Evolutionary conservation across 129 eudicot species (phyloP).

Genomic region (Flaveria ramosissima): DNA sequence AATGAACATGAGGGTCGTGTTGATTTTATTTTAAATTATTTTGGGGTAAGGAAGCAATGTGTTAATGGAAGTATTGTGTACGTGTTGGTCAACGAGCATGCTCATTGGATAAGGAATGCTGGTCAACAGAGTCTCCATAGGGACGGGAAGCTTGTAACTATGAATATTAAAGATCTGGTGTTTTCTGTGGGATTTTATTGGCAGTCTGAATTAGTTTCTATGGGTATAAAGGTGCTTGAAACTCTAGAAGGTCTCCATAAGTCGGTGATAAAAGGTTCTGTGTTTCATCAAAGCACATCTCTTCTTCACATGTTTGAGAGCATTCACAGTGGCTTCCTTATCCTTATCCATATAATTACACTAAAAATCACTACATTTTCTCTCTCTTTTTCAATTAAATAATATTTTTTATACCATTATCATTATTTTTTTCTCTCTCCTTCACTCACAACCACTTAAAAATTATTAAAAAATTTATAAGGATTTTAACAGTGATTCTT

Average conservation of each 20-base stretch:
- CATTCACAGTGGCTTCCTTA: no score
- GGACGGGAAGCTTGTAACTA: slow-evolving; percentile 30
- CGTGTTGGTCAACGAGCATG: slow-evolving; percentile 43
- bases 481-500: no score
- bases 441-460: no score
- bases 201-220: slow-evolving; percentile 44
- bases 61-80: slow-evolving; percentile 24
- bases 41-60: slow-evolving; percentile 50
- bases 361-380: no score
- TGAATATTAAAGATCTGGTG: slow-evolving; percentile 42
- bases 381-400: no score
- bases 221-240: slow-evolving; percentile 51
- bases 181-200: slow-evolving; percentile 42
- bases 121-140: slow-evolving; percentile 33
- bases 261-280: slow-evolving; percentile 17
- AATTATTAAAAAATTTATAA: no score
- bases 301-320: slow-evolving; percentile 43
- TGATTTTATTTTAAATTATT: slow-evolving; percentile 51
- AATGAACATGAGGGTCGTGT: slow-evolving; percentile 21
- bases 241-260: slow-evolving; percentile 42
- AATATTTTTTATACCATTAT: no score
- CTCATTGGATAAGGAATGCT: slow-evolving; percentile 52
- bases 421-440: no score
- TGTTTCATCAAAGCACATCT: slow-evolving; percentile 40
- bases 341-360: no score